Base-by-base conservation (phyloP, 139 green algal species). In the Choricystis sp. region DNA sequence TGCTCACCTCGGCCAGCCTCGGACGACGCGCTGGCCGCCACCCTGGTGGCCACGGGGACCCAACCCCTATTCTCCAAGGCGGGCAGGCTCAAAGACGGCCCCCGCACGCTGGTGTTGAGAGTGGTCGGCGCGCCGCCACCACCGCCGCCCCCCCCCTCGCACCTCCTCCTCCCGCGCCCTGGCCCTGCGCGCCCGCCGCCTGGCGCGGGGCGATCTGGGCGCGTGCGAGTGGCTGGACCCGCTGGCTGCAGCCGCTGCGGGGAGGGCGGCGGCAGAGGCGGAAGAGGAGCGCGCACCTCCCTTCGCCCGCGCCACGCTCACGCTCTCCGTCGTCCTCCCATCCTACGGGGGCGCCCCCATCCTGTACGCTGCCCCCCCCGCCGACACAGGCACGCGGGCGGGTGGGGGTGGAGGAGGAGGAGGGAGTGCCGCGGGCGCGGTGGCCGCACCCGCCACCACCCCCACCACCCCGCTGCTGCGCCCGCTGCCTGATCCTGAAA, bases 191-290 rank as follows among this genome's bases (percentile, higher is more conserved):
- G 40, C 40, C 40, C 40, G 40, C 40, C 40, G 40, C 40, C 40
- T 52, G 40, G 40, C 40, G 9, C 66, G 87, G 1, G 86, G 89
- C 2, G 86, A 95, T 68, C 59, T 95, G 56, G 63, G 76, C 25
- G 64, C 65, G n/a, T 71, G 86, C 4, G 66, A 80, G 0, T 96
- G 89, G 90, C 81, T 97, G 60, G 90, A 97, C 74, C 48, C 63
- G 0, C 74, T 96, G 21, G 74, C 83, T 1, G 68, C 93, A 26
- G 62, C 59, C 29, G 66, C 59, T 21, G 4, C 56, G 30, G 60
- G 26, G 55, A 56, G 26, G 1, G 52, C n/a, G 29, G 22, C 40
- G 25, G 25, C 25, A 24, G 49, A 20, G 62, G 22, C 29, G 63
- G 22, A 2, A 29, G 68, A 20, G n/a, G n/a, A 60, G 52, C 2